Conservation (phyloP, 176 grass and related monocot species). For the Musa beccarii region DNA sequence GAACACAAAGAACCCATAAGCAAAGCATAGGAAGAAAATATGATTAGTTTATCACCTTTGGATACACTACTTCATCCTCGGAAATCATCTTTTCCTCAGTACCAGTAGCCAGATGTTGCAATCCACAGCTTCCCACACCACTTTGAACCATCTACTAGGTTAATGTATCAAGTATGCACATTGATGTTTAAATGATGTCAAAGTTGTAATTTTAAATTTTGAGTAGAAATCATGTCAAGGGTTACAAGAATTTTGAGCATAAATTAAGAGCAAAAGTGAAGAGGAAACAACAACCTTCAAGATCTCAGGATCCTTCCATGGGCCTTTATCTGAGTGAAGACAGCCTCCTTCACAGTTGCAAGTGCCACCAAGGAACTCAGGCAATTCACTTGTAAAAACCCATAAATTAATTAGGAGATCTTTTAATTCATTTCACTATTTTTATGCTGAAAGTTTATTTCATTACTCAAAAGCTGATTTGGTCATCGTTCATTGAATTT, state of each 20-base stretch:
- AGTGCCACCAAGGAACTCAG: conserved; percentile 83
- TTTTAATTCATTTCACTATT: not conserved
- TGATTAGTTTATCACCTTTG: conserved; percentile 29
- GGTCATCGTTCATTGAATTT: no score
- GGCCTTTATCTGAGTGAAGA: conserved; percentile 89
- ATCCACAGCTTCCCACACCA: conserved; percentile 60
- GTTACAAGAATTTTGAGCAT: not conserved
- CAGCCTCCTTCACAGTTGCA: conserved; percentile 90
- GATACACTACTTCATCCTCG: conserved; percentile 53
- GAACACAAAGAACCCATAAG: not conserved
- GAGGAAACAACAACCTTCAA: conserved; percentile 34
- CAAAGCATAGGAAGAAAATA: not conserved
- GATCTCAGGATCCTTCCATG: conserved; percentile 94
- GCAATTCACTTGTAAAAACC: conserved; percentile 50
- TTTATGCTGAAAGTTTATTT: not conserved
- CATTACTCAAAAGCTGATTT: not conserved
- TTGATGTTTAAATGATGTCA: not conserved
- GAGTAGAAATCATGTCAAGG: not conserved
- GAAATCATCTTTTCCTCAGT: conserved; percentile 74
- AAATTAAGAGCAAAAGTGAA: not conserved
- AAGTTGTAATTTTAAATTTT: not conserved
- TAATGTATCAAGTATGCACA: not conserved
- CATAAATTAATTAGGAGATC: not conserved
- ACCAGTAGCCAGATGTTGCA: conserved; percentile 27
- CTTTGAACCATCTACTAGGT: conserved; percentile 76